phyloP scores from a whole-genome alignment of 2,329 filamentous ascomycete species.

The Aspergillus sp. region DNA sequence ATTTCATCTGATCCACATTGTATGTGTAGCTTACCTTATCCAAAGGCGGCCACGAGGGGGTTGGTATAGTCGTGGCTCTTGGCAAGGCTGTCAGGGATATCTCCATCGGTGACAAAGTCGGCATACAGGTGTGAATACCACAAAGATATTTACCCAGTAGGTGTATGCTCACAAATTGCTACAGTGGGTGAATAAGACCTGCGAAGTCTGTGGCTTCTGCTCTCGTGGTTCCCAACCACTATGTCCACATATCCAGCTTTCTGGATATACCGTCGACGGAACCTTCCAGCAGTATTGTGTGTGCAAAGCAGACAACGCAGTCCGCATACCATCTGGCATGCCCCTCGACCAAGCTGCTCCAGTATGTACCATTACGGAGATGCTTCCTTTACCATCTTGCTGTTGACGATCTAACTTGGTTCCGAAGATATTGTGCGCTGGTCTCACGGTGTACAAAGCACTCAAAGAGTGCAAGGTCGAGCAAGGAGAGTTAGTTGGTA shows the following conservation, averaged over 20 bases:
- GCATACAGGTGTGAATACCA: too few relatives aligned
- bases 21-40: too few relatives aligned
- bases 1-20: too few relatives aligned
- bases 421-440: slow-evolving; percentile 70
- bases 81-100: too few relatives aligned
- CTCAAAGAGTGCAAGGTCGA: slow-evolving; percentile 77
- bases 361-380: not conserved
- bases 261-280: slow-evolving; percentile 90
- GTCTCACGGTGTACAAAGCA: slow-evolving; percentile 89
- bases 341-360: slow-evolving; percentile 76
- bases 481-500: slow-evolving; percentile 76
- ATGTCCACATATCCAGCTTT: slow-evolving; percentile 72
- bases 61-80: too few relatives aligned
- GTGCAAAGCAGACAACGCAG: slow-evolving; percentile 82
- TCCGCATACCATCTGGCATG: slow-evolving; percentile 75
- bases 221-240: slow-evolving; percentile 78
- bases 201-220: slow-evolving; percentile 82
- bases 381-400: too few relatives aligned
- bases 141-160: too few relatives aligned
- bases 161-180: too few relatives aligned
- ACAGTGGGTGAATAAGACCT: slow-evolving; percentile 85
- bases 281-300: slow-evolving; percentile 92
- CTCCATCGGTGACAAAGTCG: too few relatives aligned
- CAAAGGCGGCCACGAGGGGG: too few relatives aligned
- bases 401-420: too few relatives aligned